Base-by-base conservation (phyloP, 495 filamentous ascomycete genomes). In the Apodospora peruviana region DNA sequence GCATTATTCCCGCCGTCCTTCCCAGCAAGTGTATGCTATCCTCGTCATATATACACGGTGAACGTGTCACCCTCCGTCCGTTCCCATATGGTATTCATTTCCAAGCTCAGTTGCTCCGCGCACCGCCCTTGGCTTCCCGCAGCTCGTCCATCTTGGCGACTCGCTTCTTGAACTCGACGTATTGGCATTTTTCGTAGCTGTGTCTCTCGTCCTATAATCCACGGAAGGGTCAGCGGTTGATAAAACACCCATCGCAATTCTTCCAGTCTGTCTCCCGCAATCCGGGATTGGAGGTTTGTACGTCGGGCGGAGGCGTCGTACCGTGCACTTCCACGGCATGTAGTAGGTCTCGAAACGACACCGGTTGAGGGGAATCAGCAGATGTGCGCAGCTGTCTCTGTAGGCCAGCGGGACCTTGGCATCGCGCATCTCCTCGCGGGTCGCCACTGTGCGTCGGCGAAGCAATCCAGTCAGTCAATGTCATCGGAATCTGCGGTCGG, bases 91-190 rank as follows among this genome's bases (percentile, higher is more conserved):
- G 8, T 32, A n/a, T 32, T 32, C 19, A 25, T 50, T 20, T 16
- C 20, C 20, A 14, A 16, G 19, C 34, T 83, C 68, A 96, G 73
- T 96, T 96, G 77, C 88, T 96, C 67, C 93, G 80, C 57, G 80
- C 84, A 27, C 87, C 89, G 24, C 76, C 85, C 80, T 95, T 97
- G 29, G 85, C 83, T 40, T 78, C 90, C 57, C 90, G 79, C 49
- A 98, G 72, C 76, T 98, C 93, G 59, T 96, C 82, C 94, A 98
- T 98, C 83, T 94, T 96, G 49, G 87, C 87, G 48, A 98, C 93
- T 25, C 93, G 85, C 78, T 90, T 90, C 83, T 95, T 95, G 79
- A 98, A 98, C 65, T 96, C 93, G 35, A 84, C 85, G 74, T 98
- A 98, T 61, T 98, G 93, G 82, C 93, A 98, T 68, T 96, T 97